Conservation (phyloP, 108 stramenopile genomes). For the Seminavis robusta region DNA sequence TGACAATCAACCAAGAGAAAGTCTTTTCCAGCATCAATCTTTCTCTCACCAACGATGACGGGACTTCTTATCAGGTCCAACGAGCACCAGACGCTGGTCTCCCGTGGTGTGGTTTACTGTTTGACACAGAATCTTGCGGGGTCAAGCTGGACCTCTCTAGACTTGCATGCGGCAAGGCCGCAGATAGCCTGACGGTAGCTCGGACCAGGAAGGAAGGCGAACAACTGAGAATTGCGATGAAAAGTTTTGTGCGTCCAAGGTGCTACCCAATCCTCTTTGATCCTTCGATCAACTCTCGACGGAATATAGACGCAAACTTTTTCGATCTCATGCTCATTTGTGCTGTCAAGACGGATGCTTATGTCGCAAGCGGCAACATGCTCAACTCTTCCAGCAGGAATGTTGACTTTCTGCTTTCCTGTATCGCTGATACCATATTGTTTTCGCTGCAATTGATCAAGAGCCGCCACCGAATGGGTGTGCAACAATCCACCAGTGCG, state of each 20-base stretch:
- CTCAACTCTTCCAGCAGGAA: neutral
- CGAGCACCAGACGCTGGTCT: conserved; percentile 31
- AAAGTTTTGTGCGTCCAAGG: conserved; percentile 75
- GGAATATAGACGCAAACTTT: conserved; percentile 55
- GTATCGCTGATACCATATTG: too few species aligned
- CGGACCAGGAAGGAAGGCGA: conserved; percentile 41
- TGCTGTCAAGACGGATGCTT: conserved; percentile 61
- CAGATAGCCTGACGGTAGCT: conserved; percentile 53
- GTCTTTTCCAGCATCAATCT: conserved; percentile 27
- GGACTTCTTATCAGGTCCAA: neutral
- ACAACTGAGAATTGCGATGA: conserved; percentile 43
- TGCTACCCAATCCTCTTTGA: conserved; percentile 79
- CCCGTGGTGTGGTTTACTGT: conserved; percentile 86
- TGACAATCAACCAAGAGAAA: conserved; percentile 70
- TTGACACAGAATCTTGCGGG: conserved; percentile 74
- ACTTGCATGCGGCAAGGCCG: conserved; percentile 44
- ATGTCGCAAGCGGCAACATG: conserved; percentile 26
- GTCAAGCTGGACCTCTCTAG: conserved; percentile 64
- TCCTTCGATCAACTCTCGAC: conserved; percentile 45
- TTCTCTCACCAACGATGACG: neutral
- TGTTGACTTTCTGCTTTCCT: too few species aligned
- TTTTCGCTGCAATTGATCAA: conserved; percentile 1
- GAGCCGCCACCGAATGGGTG: too few species aligned
- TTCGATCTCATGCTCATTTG: conserved; percentile 64
- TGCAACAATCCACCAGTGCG: too few species aligned